These are phyloP conservation scores for Beauveria varroae DNA, from an alignment of 2,329 filamentous ascomycete species.

Conservation along the genomic window DNA sequence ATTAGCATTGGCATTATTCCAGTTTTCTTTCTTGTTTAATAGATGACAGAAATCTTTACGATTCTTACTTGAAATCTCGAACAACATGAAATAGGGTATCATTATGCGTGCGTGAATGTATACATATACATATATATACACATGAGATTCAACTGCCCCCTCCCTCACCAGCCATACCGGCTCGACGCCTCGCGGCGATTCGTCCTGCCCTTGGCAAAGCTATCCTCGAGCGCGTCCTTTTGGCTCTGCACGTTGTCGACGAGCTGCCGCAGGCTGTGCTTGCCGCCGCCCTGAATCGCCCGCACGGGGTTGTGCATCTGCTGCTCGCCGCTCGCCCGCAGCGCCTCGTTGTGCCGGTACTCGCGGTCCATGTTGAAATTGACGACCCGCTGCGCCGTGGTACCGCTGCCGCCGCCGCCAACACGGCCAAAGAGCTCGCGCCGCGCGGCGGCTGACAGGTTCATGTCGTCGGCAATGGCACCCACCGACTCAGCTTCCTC, in stretches of 20 bases:
- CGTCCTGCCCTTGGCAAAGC: conserved; percentile 72
- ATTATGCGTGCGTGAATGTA: not conserved
- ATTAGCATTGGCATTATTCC: not conserved
- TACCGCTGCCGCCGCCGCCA: conserved; percentile 17
- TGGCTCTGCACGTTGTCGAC: conserved; percentile 77
- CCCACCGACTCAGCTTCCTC: conserved; percentile 42
- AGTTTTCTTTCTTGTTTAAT: not conserved
- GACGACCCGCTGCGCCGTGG: conserved; percentile 51
- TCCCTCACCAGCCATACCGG: conserved; percentile 71
- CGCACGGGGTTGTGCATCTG: conserved; percentile 76
- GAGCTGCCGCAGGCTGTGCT: conserved; percentile 82
- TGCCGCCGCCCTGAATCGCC: conserved; percentile 65
- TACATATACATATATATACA: not conserved
- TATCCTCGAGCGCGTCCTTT: conserved; percentile 82
- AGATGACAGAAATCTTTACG: not conserved
- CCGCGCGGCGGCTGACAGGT: conserved; percentile 67
- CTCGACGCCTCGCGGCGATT: conserved; percentile 77
- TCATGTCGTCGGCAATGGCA: conserved; percentile 66
- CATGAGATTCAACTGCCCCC: no score
- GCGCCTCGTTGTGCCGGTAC: conserved; percentile 74
- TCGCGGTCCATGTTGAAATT: conserved; percentile 87
- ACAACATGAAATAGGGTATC: not conserved
- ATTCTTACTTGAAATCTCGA: not conserved
- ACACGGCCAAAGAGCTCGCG: conserved; percentile 78
- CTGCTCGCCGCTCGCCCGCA: conserved; percentile 63